Evolutionary conservation across 1,284 basidiomycete genomes (phyloP).

Genomic region (Papiliotrema nemorosa): DNA sequence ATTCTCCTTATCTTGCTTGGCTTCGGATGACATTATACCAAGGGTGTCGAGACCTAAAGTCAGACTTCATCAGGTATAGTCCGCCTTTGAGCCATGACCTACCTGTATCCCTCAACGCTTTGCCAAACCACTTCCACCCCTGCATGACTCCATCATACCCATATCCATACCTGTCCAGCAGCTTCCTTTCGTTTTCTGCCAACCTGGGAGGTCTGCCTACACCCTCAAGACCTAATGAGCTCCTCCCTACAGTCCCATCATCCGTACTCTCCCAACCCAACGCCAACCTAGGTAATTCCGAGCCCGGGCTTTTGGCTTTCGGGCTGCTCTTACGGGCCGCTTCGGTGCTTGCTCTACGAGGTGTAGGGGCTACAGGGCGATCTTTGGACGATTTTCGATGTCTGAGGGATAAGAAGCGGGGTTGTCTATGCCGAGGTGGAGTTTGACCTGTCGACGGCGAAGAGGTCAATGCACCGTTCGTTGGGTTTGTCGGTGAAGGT

Average conservation of each 20-base stretch:
- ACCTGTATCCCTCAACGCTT: constrained; percentile 31
- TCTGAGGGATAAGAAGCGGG: constrained; percentile 17
- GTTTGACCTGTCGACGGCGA: constrained; percentile 6
- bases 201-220: constrained; percentile 25
- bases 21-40: constrained; percentile 31
- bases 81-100: constrained; percentile 8
- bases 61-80: background rate
- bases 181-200: constrained; percentile 19
- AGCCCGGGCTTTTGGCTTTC: background rate
- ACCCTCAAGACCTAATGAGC: constrained; percentile 22
- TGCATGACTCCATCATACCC: constrained; percentile 22
- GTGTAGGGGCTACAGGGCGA: constrained; percentile 7
- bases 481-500: background rate
- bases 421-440: constrained; percentile 6
- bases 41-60: constrained; percentile 22
- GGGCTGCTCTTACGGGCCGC: constrained; percentile 6
- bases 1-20: constrained; percentile 13
- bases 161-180: constrained; percentile 23
- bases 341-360: constrained; percentile 16
- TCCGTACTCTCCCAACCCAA: constrained; percentile 14
- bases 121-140: constrained; percentile 34
- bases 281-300: constrained; percentile 13
- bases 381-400: constrained; percentile 3
- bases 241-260: constrained; percentile 1
- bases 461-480: background rate